Conservation (phyloP, 2,329 filamentous ascomycete species). For the Fusarium gaditjirri region DNA sequence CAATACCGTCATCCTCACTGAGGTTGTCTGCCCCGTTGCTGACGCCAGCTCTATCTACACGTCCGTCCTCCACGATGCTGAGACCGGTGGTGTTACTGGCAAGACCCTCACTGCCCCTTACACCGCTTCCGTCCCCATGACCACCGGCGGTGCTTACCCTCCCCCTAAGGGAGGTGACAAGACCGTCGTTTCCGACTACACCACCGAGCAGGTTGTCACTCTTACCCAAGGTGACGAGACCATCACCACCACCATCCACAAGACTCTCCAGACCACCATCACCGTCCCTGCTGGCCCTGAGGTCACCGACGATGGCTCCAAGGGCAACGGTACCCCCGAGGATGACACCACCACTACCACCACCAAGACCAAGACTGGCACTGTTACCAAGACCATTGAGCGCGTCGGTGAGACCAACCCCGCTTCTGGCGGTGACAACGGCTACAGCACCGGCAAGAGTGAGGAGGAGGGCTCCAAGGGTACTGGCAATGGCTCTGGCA, state of each 20-base stretch:
- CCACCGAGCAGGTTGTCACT: conserved; percentile 50
- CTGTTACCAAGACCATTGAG: conserved; percentile 50
- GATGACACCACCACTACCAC: conserved; percentile 53
- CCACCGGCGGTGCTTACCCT: conserved; percentile 51
- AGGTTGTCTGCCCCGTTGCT: conserved; percentile 58
- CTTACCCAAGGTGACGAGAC: conserved; percentile 50
- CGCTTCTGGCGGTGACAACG: conserved; percentile 34
- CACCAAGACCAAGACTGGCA: conserved; percentile 52
- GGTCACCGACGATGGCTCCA: conserved; percentile 29
- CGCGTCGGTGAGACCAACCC: conserved; percentile 40
- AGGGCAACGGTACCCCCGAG: conserved; percentile 32
- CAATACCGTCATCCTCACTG: conserved; percentile 53
- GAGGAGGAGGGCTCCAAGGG: conserved; percentile 25
- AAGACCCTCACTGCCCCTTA: conserved; percentile 41
- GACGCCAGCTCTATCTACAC: conserved; percentile 55
- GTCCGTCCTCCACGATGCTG: conserved; percentile 50
- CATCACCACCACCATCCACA: conserved; percentile 57
- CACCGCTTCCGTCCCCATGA: conserved; percentile 37
- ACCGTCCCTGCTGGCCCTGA: conserved; percentile 42
- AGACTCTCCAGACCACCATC: conserved; percentile 55
- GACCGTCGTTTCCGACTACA: conserved; percentile 44
- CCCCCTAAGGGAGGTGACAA: conserved; percentile 27
- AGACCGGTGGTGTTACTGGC: conserved; percentile 52
- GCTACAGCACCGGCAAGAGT: conserved; percentile 28
- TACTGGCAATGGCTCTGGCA: conserved; percentile 3